Evolutionary conservation across 305 asterid genomes (phyloP).

Genomic region (Fraxinus sp.): DNA sequence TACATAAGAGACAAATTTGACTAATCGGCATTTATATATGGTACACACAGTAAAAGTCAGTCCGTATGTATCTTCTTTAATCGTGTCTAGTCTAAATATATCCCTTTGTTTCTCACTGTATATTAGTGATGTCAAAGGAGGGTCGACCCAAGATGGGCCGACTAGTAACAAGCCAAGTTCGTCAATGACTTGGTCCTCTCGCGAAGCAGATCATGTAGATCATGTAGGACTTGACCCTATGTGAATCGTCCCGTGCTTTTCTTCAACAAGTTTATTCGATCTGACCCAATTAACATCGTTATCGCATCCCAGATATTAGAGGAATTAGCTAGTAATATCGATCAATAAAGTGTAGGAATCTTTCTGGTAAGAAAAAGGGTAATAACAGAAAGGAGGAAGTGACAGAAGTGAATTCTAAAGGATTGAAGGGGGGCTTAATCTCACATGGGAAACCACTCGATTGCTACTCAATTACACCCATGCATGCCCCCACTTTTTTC

Average conservation of each 20-base stretch:
- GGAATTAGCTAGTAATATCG: not conserved
- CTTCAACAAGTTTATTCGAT: not conserved
- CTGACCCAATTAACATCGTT: not conserved
- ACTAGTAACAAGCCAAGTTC: not conserved
- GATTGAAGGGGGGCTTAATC: not conserved
- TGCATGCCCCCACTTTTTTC: not conserved
- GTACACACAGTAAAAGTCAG: not conserved
- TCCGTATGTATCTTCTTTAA: not conserved
- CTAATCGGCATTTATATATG: not conserved
- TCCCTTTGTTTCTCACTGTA: not conserved
- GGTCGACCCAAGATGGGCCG: not conserved
- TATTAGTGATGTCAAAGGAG: not conserved
- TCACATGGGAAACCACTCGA: slow-evolving; percentile 1
- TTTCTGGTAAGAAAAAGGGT: not conserved
- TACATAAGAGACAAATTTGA: not conserved
- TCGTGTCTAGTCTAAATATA: not conserved
- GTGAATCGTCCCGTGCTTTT: not conserved
- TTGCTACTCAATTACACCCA: not conserved
- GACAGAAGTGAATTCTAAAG: not conserved
- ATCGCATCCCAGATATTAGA: not conserved
- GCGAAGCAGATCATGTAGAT: not conserved
- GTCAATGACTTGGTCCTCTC: not conserved
- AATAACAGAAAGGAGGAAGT: not conserved
- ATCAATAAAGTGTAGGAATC: not conserved
- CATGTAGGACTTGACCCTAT: not conserved